phyloP scores from a whole-genome alignment of 768 basidiomycete species.

The Leccinum broughii region DNA sequence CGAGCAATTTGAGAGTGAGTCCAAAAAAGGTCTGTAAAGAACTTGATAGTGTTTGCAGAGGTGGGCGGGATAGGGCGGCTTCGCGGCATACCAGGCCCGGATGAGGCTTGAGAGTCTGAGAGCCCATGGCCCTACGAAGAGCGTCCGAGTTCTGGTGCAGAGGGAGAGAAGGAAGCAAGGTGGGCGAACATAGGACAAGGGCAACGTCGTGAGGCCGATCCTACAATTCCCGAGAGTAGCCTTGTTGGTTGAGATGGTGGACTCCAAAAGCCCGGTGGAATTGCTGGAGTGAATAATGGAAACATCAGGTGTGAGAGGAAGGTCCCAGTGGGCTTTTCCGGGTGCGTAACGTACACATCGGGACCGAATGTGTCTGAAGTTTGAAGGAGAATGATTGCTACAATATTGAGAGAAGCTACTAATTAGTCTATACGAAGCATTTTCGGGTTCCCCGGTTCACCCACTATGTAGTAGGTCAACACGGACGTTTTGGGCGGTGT shows the following conservation, averaged over 20 bases:
- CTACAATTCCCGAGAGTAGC: conserved; percentile 37
- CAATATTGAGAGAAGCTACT: conserved; percentile 1
- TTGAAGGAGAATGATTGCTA: conserved; percentile 13
- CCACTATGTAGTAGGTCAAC: no score
- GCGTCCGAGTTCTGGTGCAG: not conserved
- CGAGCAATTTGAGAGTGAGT: conserved; percentile 42
- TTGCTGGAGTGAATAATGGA: conserved; percentile 30
- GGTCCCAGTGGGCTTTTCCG: conserved; percentile 29
- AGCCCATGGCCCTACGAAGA: conserved; percentile 23
- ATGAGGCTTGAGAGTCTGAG: conserved; percentile 24
- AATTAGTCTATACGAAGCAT: no score
- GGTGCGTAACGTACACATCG: conserved; percentile 10
- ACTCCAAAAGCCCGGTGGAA: conserved; percentile 50
- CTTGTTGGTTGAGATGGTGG: conserved; percentile 34
- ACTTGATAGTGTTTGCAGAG: conserved; percentile 40
- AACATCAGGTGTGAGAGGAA: conserved; percentile 21
- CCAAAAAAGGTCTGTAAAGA: conserved; percentile 37
- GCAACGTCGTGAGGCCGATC: conserved; percentile 28
- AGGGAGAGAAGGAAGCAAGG: not conserved
- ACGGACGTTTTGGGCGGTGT: no score
- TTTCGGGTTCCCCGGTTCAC: no score
- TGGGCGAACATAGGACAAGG: conserved; percentile 34
- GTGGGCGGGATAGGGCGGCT: conserved; percentile 48
- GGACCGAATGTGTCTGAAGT: conserved; percentile 12
- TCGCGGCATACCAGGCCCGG: conserved; percentile 43